These are phyloP conservation scores for Uromyces viciae-fabae DNA, from an alignment of 1,284 basidiomycete species.

Conservation along the genomic window DNA sequence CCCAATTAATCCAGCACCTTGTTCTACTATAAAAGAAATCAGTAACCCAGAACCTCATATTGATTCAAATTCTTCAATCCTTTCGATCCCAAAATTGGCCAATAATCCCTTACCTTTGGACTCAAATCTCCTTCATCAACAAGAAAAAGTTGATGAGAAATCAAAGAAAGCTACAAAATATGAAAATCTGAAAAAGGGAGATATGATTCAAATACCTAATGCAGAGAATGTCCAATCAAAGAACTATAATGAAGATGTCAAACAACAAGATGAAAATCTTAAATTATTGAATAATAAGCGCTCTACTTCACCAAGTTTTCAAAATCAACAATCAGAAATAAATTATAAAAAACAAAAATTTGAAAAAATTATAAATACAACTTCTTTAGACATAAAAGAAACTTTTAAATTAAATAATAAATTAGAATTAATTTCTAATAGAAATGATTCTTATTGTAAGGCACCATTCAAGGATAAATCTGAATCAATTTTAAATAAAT, in stretches of 20 bases:
- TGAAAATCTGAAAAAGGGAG: background rate
- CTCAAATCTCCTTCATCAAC: background rate
- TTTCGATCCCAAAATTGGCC: too few relatives aligned
- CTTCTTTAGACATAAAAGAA: too few relatives aligned
- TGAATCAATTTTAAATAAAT: background rate
- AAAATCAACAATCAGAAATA: background rate
- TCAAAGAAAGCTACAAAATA: background rate
- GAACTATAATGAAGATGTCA: background rate
- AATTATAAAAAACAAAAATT: background rate
- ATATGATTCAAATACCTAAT: background rate
- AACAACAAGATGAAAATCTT: background rate
- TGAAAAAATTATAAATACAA: too few relatives aligned
- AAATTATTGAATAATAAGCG: background rate
- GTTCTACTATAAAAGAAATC: background rate
- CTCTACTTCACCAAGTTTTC: background rate
- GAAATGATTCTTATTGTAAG: background rate
- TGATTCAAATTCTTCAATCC: background rate
- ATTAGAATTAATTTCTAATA: background rate
- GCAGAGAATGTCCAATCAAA: too few relatives aligned
- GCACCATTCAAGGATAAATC: constrained; percentile 20
- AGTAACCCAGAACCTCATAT: background rate
- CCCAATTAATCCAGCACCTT: background rate
- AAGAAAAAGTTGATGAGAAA: too few relatives aligned
- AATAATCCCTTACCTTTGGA: too few relatives aligned
- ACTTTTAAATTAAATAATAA: background rate